Evolutionary conservation across 1,284 basidiomycete species (phyloP).

Genomic region (Irpex rosettiformis): DNA sequence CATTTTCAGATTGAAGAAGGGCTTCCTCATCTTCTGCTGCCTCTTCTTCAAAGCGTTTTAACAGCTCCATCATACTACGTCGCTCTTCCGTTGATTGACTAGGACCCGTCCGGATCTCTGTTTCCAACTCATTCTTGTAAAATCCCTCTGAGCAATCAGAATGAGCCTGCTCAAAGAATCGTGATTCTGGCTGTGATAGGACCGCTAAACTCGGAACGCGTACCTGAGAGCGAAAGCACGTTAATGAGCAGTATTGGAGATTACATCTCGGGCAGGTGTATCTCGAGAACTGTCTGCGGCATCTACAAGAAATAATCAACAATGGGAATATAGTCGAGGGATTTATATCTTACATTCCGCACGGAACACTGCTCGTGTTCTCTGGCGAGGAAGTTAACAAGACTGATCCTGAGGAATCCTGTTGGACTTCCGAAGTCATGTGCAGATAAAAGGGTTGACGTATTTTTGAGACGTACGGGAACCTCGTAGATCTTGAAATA

Average conservation of each 20-base stretch:
- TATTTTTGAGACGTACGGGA: neutral
- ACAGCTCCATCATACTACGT: constrained; percentile 60
- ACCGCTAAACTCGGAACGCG: constrained; percentile 18
- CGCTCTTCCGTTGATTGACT: constrained; percentile 53
- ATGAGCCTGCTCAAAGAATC: constrained; percentile 43
- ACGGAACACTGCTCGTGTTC: constrained; percentile 26
- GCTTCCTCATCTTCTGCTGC: constrained; percentile 34
- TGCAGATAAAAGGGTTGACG: neutral
- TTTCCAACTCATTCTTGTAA: constrained; percentile 67
- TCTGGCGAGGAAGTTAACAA: neutral
- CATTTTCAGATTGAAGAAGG: constrained; percentile 32
- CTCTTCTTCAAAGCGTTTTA: constrained; percentile 70
- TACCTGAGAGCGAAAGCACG: constrained; percentile 74
- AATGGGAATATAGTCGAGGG: constrained; percentile 5
- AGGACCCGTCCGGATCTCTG: constrained; percentile 52
- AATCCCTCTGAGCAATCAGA: constrained; percentile 72
- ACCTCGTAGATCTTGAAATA: neutral
- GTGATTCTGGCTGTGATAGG: neutral
- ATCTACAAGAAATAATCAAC: constrained; percentile 41
- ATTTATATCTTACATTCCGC: constrained; percentile 33
- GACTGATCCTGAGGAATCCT: neutral
- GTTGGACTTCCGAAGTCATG: neutral
- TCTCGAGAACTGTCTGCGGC: constrained; percentile 67
- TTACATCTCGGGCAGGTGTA: constrained; percentile 83
- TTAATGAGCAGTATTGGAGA: constrained; percentile 72